Conservation (phyloP, 768 basidiomycete genomes). For the Trichaptum fuscoviolaceum region DNA sequence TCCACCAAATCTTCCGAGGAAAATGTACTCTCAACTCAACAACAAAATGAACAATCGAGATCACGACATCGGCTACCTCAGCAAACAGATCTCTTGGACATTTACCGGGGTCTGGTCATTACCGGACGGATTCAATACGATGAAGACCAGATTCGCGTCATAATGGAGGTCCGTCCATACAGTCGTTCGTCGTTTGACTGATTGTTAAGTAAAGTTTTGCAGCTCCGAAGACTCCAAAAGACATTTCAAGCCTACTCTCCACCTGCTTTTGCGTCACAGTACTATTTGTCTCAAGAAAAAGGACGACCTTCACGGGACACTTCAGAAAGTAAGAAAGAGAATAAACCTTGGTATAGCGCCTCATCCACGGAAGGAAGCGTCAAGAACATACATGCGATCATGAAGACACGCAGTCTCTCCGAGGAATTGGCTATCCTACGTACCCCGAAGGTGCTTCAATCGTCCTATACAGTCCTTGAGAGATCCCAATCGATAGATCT, state of each 20-base stretch:
- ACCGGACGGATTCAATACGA: constrained; percentile 44
- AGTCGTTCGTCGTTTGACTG: background rate
- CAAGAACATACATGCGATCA: constrained; percentile 27
- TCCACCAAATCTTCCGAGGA: background rate
- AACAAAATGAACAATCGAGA: background rate
- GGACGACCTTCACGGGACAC: background rate
- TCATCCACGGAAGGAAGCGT: constrained; percentile 14
- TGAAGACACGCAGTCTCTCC: constrained; percentile 39
- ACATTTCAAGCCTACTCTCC: constrained; percentile 46
- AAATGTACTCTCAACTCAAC: background rate
- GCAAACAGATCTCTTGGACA: constrained; percentile 38
- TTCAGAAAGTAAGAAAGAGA: constrained; percentile 15
- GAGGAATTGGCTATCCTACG: constrained; percentile 46
- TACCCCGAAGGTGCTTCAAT: constrained; percentile 42
- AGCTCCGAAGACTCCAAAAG: constrained; percentile 46
- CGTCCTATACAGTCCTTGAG: constrained; percentile 3
- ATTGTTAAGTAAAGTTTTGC: constrained; percentile 2
- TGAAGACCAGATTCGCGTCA: constrained; percentile 46
- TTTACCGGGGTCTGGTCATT: constrained; percentile 42
- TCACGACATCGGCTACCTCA: constrained; percentile 14
- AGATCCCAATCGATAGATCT: background rate
- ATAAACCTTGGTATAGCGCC: constrained; percentile 29
- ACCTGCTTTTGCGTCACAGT: constrained; percentile 32
- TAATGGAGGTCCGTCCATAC: constrained; percentile 38
- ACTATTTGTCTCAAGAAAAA: constrained; percentile 18